Conservation (phyloP, 2,329 filamentous ascomycete genomes). For the Berkeleyomyces basicola region DNA sequence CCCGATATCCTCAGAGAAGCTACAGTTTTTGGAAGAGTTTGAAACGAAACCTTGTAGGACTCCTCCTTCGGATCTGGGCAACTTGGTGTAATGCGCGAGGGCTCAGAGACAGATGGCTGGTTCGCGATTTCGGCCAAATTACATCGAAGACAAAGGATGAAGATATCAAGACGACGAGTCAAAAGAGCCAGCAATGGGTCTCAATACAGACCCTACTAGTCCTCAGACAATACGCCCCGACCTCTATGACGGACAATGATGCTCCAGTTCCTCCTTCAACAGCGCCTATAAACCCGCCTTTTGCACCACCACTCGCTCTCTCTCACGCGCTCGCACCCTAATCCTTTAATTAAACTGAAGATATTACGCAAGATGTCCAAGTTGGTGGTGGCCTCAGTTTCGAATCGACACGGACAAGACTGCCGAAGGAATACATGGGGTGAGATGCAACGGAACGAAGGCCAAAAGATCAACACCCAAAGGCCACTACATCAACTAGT, state of each 20-base stretch:
- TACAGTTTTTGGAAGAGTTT: constrained; percentile 62
- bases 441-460: neutral
- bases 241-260: constrained; percentile 17
- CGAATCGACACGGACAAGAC: constrained; percentile 53
- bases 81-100: constrained; percentile 68
- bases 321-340: too few relatives aligned
- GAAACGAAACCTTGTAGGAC: constrained; percentile 62
- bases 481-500: constrained; percentile 24
- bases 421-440: constrained; percentile 21
- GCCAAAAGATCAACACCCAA: constrained; percentile 26
- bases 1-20: constrained; percentile 46
- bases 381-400: constrained; percentile 59
- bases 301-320: too few relatives aligned
- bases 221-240: neutral
- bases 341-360: constrained; percentile 72
- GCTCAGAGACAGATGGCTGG: constrained; percentile 87
- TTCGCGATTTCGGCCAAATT: constrained; percentile 53
- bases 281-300: constrained; percentile 63
- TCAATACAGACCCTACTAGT: neutral
- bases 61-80: constrained; percentile 84
- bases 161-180: neutral
- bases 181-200: neutral
- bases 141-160: constrained; percentile 42
- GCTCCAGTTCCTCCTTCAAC: constrained; percentile 59
- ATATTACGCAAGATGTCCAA: constrained; percentile 70